These are phyloP conservation scores for Nakazawaea siamensis DNA, from an alignment of 805 yeast genomes.

Conservation along the genomic window DNA sequence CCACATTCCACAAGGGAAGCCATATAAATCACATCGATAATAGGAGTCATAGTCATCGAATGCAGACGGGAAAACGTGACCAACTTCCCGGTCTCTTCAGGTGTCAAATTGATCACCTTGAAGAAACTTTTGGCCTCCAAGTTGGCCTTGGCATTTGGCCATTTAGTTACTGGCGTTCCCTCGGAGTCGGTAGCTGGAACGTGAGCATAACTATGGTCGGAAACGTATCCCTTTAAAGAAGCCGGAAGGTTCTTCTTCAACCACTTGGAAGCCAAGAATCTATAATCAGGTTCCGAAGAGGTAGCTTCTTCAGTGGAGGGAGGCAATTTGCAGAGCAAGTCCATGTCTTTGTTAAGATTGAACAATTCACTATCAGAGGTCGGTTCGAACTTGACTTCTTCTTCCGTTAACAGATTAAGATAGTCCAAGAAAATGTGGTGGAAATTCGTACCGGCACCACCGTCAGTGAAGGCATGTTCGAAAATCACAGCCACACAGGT, in stretches of 20 bases:
- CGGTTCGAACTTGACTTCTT: slow-evolving; percentile 23
- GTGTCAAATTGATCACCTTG: slow-evolving; percentile 1
- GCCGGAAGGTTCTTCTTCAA: slow-evolving; percentile 1
- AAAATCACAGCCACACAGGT: slow-evolving; percentile 1
- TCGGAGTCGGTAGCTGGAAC: slow-evolving; percentile 2
- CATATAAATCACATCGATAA: slow-evolving; percentile 2
- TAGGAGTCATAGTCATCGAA: slow-evolving; percentile 6
- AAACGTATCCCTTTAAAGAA: background rate
- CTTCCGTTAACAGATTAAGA: slow-evolving; percentile 21
- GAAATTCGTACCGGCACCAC: slow-evolving; percentile 8
- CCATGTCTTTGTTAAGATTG: slow-evolving; percentile 1
- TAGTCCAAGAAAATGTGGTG: slow-evolving; percentile 18
- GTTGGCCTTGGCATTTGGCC: background rate
- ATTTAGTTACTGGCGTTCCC: background rate
- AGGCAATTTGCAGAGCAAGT: background rate
- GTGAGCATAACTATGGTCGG: slow-evolving; percentile 5
- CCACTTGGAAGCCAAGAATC: background rate
- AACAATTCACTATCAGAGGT: slow-evolving; percentile 11
- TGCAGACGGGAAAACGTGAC: background rate
- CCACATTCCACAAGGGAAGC: background rate
- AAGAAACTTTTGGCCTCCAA: background rate
- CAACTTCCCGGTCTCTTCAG: background rate
- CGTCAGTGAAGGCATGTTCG: slow-evolving; percentile 9
- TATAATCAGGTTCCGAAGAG: background rate
- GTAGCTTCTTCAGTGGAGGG: background rate